These are phyloP conservation scores for Beauveria asiatica DNA, from an alignment of 2,329 filamentous ascomycete species.

Conservation along the genomic window DNA sequence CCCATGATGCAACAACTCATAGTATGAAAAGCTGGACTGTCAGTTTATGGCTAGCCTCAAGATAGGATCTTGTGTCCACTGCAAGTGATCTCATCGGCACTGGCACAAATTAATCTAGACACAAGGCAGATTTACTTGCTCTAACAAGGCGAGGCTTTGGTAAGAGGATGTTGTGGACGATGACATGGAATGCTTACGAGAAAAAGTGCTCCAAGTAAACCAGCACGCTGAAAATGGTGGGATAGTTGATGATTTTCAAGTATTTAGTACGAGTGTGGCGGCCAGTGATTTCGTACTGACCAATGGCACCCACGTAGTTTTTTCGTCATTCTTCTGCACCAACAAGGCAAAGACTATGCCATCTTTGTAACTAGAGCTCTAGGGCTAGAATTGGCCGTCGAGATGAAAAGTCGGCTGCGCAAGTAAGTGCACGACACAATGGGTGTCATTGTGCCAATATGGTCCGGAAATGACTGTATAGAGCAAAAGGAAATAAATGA, in stretches of 20 bases:
- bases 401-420: neutral
- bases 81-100: neutral
- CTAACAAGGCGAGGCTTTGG: neutral
- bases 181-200: neutral
- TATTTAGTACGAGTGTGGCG: neutral
- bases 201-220: neutral
- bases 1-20: constrained; percentile 8
- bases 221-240: neutral
- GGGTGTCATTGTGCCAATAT: no score
- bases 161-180: neutral
- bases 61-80: no score
- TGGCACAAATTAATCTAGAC: neutral
- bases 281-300: neutral
- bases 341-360: neutral
- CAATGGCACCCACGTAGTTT: neutral
- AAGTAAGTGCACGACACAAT: neutral
- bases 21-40: constrained; percentile 12
- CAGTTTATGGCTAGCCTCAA: neutral
- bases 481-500: no score
- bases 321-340: neutral
- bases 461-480: no score
- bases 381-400: neutral
- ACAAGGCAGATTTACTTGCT: neutral
- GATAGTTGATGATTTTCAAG: neutral
- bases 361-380: neutral